A percentile compares a stretch with the other conserved stretches of the same genome.
Evolutionary conservation across 2,329 filamentous ascomycete species (phyloP).

Genomic region (Neurospora crassa): DNA sequence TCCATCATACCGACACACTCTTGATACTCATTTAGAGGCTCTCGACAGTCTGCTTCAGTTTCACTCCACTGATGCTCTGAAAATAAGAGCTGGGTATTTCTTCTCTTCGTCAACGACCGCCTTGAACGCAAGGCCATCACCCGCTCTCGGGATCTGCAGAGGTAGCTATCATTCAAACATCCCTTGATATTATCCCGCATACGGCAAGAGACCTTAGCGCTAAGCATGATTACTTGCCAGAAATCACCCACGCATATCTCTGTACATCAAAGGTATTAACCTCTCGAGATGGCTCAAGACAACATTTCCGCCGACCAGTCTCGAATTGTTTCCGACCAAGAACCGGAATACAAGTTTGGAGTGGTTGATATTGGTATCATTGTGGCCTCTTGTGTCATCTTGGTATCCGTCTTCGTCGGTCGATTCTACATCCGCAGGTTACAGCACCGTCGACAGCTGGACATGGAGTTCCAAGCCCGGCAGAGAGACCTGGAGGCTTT

Average conservation of each 20-base stretch:
- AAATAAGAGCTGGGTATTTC: neutral
- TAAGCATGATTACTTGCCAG: neutral
- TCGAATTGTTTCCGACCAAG: slow-evolving; percentile 1
- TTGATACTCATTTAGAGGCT: neutral
- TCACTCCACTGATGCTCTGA: neutral
- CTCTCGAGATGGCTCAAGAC: slow-evolving; percentile 6
- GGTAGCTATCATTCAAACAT: neutral
- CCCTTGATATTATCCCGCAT: neutral
- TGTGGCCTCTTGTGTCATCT: slow-evolving; percentile 5
- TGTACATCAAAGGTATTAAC: neutral
- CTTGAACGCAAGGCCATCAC: neutral
- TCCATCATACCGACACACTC: neutral
- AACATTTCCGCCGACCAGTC: slow-evolving; percentile 4
- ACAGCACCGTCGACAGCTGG: slow-evolving; percentile 8
- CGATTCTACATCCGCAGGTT: slow-evolving; percentile 12
- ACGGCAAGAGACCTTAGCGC: neutral
- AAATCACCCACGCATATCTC: neutral
- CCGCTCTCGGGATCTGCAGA: neutral
- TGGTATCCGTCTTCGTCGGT: slow-evolving; percentile 4
- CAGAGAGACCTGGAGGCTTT: slow-evolving; percentile 1
- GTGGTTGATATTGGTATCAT: slow-evolving; percentile 12
- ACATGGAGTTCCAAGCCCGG: slow-evolving; percentile 7
- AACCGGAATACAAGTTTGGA: slow-evolving; percentile 3
- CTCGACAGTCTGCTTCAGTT: neutral
- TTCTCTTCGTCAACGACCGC: neutral